Evolutionary conservation across 495 filamentous ascomycete species (phyloP).

Genomic region (Penicilliopsis zonata): DNA sequence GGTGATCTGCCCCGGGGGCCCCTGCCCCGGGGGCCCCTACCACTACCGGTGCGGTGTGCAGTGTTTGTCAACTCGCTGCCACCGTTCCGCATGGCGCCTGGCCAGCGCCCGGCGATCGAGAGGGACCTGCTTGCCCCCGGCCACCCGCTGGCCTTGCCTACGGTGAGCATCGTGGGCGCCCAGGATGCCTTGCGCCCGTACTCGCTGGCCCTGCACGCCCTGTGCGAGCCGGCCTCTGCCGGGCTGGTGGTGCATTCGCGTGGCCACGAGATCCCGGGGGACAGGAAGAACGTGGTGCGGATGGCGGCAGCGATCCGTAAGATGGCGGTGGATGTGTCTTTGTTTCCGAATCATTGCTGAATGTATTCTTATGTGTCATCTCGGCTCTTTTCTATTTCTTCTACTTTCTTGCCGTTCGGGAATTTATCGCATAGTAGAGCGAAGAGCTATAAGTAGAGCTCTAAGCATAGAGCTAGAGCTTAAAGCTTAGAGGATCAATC

Average conservation of each 20-base stretch:
- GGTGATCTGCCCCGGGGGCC: conserved; percentile 10
- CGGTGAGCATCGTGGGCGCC: conserved; percentile 16
- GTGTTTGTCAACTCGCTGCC: conserved; percentile 24
- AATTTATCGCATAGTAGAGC: too few relatives aligned
- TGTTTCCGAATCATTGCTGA: too few relatives aligned
- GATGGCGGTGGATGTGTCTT: conserved; percentile 9
- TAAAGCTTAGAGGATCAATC: too few relatives aligned
- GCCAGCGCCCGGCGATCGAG: conserved; percentile 11
- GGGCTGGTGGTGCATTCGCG: conserved; percentile 17
- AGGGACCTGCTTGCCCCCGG: conserved; percentile 11
- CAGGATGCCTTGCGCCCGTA: conserved; percentile 15
- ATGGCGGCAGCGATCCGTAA: conserved; percentile 17
- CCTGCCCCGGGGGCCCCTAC: too few relatives aligned
- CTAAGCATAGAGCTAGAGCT: too few relatives aligned
- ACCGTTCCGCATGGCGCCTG: conserved; percentile 18
- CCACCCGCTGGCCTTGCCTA: conserved; percentile 14
- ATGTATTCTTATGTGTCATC: too few relatives aligned
- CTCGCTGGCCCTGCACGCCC: conserved; percentile 16
- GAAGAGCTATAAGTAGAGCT: too few relatives aligned
- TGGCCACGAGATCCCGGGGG: conserved; percentile 22
- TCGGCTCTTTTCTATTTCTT: too few relatives aligned
- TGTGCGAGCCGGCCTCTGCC: conserved; percentile 11
- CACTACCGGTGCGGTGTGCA: conserved; percentile 24
- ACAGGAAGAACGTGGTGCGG: conserved; percentile 14
- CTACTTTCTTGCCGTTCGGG: too few relatives aligned